Conservation (phyloP, 208 protist species). For the Trypanosomatidae sp. region DNA sequence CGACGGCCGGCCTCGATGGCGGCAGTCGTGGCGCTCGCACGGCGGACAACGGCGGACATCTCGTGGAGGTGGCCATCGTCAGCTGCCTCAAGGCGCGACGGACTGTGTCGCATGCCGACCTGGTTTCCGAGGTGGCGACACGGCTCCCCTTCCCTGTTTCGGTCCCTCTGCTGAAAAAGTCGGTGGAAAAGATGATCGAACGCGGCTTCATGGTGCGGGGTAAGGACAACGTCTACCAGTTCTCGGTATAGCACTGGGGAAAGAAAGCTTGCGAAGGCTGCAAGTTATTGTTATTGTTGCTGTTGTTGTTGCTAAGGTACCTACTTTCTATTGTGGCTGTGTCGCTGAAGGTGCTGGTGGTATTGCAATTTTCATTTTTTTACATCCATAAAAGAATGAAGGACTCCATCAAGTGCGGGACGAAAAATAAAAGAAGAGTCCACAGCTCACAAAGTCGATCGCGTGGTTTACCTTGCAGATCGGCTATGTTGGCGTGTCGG, state of each 20-base stretch:
- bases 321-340: no score
- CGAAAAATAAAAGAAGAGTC: no score
- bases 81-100: conserved; percentile 93
- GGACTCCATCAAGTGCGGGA: no score
- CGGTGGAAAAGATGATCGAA: conserved; percentile 95
- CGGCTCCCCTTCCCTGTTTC: conserved; percentile 90
- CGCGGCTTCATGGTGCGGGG: conserved; percentile 94
- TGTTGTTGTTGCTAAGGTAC: no score
- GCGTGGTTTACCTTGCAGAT: no score
- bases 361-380: no score
- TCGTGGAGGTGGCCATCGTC: conserved; percentile 93
- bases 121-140: conserved; percentile 81
- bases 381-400: no score
- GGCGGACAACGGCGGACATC: conserved; percentile 67
- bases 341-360: no score
- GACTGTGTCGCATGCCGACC: conserved; percentile 67
- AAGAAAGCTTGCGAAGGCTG: no score
- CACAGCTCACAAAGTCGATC: no score
- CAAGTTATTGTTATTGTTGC: no score
- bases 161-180: conserved; percentile 86
- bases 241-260: conserved; percentile 76
- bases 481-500: no score
- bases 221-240: conserved; percentile 74
- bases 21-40: conserved; percentile 21
- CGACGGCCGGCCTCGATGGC: conserved; percentile 15